Percentiles rank a stretch among this genome's conserved stretches.
Evolutionary conservation across 805 yeast species (phyloP).

Genomic region (Yamadazyma nakazawae): DNA sequence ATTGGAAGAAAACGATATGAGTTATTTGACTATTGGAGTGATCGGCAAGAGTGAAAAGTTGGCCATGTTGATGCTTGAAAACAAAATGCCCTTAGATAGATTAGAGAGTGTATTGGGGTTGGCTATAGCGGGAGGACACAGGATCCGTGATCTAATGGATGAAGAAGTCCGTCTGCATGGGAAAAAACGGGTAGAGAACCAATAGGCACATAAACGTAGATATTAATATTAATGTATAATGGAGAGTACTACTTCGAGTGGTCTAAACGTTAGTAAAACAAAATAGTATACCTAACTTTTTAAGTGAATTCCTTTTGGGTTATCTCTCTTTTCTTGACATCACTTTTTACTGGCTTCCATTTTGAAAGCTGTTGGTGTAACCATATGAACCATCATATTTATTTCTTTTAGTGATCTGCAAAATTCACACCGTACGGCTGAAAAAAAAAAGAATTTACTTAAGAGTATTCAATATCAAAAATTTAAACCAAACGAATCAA

Average conservation of each 20-base stretch:
- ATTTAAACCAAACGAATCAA: too few relatives aligned
- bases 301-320: too few relatives aligned
- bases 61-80: constrained; percentile 74
- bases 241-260: background rate
- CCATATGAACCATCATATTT: too few relatives aligned
- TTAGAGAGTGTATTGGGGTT: constrained; percentile 73
- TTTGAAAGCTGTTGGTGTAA: too few relatives aligned
- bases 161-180: constrained; percentile 77
- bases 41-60: constrained; percentile 80
- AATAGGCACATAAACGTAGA: background rate
- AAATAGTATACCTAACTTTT: too few relatives aligned
- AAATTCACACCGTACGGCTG: too few relatives aligned
- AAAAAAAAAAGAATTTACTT: too few relatives aligned
- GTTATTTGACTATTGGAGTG: constrained; percentile 77
- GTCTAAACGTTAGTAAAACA: too few relatives aligned
- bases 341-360: too few relatives aligned
- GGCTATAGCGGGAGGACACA: constrained; percentile 84
- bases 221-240: background rate
- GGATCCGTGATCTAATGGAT: constrained; percentile 83
- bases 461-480: too few relatives aligned
- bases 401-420: too few relatives aligned
- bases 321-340: too few relatives aligned
- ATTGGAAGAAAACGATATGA: constrained; percentile 80
- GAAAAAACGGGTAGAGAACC: constrained; percentile 19
- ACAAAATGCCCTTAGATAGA: constrained; percentile 78